A percentile compares a stretch with the other conserved stretches of the same genome.
phyloP scores from a whole-genome alignment of 2,329 filamentous ascomycete species.

The Fusarium concolor region DNA sequence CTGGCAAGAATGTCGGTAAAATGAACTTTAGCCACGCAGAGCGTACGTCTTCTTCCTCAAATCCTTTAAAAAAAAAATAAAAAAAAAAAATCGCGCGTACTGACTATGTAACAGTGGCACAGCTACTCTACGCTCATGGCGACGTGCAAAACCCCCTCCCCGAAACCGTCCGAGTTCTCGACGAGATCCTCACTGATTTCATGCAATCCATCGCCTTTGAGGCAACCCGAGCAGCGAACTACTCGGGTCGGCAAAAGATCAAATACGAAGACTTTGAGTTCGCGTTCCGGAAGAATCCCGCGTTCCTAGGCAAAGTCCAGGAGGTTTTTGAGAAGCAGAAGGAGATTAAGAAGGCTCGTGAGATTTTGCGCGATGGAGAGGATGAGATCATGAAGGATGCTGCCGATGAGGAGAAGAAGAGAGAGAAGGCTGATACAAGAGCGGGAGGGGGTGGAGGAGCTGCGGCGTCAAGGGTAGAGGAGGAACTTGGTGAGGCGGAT shows the following conservation, averaged over 20 bases:
- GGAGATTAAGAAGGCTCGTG: constrained; percentile 84
- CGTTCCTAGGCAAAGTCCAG: constrained; percentile 88
- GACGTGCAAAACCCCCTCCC: constrained; percentile 82
- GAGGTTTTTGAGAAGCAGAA: constrained; percentile 91
- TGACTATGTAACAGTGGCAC: constrained; percentile 65
- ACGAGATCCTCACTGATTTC: constrained; percentile 97
- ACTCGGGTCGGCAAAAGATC: constrained; percentile 92
- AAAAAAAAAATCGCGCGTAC: not conserved
- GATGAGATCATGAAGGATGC: constrained; percentile 67
- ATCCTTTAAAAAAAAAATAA: too few species aligned
- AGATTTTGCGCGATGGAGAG: constrained; percentile 77
- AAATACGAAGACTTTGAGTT: constrained; percentile 99
- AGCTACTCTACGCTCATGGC: constrained; percentile 83
- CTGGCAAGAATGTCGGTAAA: constrained; percentile 83
- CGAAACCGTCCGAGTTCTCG: constrained; percentile 85
- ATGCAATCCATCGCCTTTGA: constrained; percentile 94
- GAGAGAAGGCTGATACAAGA: constrained; percentile 47
- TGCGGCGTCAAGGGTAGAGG: constrained; percentile 53
- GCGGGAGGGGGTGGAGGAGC: constrained; percentile 50
- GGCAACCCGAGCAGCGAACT: constrained; percentile 85
- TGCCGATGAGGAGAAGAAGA: constrained; percentile 57
- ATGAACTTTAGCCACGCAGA: constrained; percentile 82
- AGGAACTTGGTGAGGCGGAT: constrained; percentile 65
- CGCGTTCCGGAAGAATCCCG: constrained; percentile 84
- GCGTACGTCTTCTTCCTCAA: constrained; percentile 61